Percentiles rank a stretch among this genome's conserved stretches.
Conservation (phyloP, 805 yeast species). For the Saturnispora zaruensis region DNA sequence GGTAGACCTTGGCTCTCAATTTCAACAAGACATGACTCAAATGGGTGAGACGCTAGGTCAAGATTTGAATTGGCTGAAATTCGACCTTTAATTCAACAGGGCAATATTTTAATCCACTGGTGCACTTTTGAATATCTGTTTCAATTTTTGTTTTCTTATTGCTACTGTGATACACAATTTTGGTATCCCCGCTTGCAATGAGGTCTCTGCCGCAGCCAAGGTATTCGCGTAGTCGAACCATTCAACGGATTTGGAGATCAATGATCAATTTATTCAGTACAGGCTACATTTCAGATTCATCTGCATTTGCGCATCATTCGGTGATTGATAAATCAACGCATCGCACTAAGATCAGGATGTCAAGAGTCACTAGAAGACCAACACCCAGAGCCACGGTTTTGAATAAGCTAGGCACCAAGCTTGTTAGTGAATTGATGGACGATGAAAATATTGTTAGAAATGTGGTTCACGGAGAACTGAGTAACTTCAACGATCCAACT, state of each 20-base stretch:
- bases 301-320: conserved; percentile 22
- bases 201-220: conserved; percentile 32
- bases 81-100: conserved; percentile 15
- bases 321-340: conserved; percentile 17
- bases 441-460: conserved; percentile 13
- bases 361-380: conserved; percentile 25
- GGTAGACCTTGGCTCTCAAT: conserved; percentile 12
- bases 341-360: conserved; percentile 26
- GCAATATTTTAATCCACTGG: neutral
- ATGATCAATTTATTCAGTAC: conserved; percentile 26
- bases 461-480: conserved; percentile 8
- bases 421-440: conserved; percentile 21
- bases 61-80: conserved; percentile 33
- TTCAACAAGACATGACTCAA: conserved; percentile 20
- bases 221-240: conserved; percentile 27
- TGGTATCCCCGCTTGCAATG: conserved; percentile 17
- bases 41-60: conserved; percentile 28
- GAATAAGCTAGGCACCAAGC: conserved; percentile 17
- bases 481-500: neutral
- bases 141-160: neutral
- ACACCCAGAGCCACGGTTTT: conserved; percentile 23
- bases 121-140: neutral
- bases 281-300: conserved; percentile 29
- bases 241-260: conserved; percentile 27
- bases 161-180: neutral